phyloP scores from a whole-genome alignment of 108 stramenopile species.

The Nitzschia sp. region DNA sequence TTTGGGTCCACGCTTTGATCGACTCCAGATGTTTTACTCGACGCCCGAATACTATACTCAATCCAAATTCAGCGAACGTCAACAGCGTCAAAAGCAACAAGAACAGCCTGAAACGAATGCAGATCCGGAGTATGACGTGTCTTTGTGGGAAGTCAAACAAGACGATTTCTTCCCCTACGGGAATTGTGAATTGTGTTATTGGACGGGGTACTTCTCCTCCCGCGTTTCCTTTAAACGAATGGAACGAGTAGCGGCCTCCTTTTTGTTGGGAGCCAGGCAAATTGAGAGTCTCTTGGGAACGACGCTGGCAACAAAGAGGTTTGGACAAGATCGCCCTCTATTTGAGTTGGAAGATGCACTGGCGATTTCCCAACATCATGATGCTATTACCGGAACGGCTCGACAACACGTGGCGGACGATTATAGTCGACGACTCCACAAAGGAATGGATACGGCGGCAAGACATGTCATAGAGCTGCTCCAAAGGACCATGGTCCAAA shows the following conservation, averaged over 20 bases:
- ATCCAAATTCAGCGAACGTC: slow-evolving; percentile 53
- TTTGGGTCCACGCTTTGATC: slow-evolving; percentile 59
- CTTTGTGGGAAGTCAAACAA: slow-evolving; percentile 50
- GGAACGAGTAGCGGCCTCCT: slow-evolving; percentile 77
- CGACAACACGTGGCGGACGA: slow-evolving; percentile 93
- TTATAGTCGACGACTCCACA: slow-evolving; percentile 76
- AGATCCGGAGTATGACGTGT: not conserved
- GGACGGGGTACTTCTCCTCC: slow-evolving; percentile 95
- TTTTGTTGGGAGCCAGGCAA: slow-evolving; percentile 78
- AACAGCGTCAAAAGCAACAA: not conserved
- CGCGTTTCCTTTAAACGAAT: slow-evolving; percentile 83
- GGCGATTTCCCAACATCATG: slow-evolving; percentile 91
- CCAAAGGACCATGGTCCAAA: slow-evolving; percentile 15
- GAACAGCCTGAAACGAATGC: no score
- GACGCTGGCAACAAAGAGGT: not conserved
- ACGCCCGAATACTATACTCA: slow-evolving; percentile 85
- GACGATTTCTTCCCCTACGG: slow-evolving; percentile 97
- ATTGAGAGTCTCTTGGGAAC: slow-evolving; percentile 62
- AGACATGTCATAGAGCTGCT: slow-evolving; percentile 37
- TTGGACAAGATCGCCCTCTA: not conserved
- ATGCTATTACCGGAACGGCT: slow-evolving; percentile 86
- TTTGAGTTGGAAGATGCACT: slow-evolving; percentile 72
- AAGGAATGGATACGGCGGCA: slow-evolving; percentile 63
- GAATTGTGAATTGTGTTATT: slow-evolving; percentile 87
- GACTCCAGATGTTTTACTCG: slow-evolving; percentile 87